A percentile compares a stretch with the other conserved stretches of the same genome.
Conservation (phyloP, 805 yeast genomes). For the Candida quercuum region DNA sequence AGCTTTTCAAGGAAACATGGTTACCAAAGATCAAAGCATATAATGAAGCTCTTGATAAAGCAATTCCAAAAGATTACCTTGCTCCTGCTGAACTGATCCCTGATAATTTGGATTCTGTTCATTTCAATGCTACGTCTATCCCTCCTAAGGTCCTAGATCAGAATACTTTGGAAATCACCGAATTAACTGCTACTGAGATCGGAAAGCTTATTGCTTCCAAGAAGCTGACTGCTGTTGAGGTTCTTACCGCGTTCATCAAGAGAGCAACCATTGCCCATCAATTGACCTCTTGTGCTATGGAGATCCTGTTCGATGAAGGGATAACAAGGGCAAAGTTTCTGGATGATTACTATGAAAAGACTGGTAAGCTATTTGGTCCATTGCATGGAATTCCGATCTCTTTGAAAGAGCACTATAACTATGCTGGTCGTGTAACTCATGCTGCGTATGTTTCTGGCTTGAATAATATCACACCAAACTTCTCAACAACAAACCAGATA, state of each 20-base stretch:
- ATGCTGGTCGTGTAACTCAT: conserved; percentile 48
- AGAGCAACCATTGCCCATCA: conserved; percentile 60
- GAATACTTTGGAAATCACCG: conserved; percentile 17
- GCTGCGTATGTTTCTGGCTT: conserved; percentile 54
- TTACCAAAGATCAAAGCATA: conserved; percentile 22
- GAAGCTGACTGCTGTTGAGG: conserved; percentile 18
- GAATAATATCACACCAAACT: conserved; percentile 40
- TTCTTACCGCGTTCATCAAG: conserved; percentile 25
- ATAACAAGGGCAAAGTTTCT: conserved; percentile 47
- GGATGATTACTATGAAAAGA: conserved; percentile 43
- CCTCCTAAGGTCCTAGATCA: conserved; percentile 17
- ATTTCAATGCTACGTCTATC: conserved; percentile 19
- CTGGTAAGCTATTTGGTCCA: conserved; percentile 57
- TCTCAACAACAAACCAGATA: conserved; percentile 42
- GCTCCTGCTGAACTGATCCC: conserved; percentile 18
- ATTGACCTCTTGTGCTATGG: conserved; percentile 54
- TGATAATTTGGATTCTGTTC: conserved; percentile 14
- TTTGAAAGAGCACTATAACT: conserved; percentile 58
- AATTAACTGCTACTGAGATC: conserved; percentile 16
- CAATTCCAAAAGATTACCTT: conserved; percentile 20
- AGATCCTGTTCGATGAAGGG: conserved; percentile 63
- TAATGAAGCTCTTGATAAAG: conserved; percentile 12
- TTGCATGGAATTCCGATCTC: conserved; percentile 68
- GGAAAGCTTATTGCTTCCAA: conserved; percentile 12
- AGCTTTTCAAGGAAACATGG: conserved; percentile 18